Evolutionary conservation across 2,329 filamentous ascomycete species (phyloP).

Genomic region (Thelonectria discophora): DNA sequence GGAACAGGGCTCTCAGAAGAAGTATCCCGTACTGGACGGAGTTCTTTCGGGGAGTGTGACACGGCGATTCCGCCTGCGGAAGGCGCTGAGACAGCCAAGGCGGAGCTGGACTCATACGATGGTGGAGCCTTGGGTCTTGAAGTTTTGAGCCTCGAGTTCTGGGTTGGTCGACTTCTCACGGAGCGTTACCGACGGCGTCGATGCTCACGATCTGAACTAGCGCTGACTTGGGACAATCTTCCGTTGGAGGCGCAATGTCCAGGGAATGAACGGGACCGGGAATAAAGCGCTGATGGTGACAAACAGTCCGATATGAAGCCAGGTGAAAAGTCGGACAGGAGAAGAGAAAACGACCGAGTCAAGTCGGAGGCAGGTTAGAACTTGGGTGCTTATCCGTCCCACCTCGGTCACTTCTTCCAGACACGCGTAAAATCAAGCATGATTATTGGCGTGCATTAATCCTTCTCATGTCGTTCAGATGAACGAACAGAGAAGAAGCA

Average conservation of each 20-base stretch:
- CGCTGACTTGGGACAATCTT: not conserved
- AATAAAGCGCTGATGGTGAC: not conserved
- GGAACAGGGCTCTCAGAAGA: slow-evolving; percentile 16
- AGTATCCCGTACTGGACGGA: slow-evolving; percentile 14
- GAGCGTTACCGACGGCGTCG: slow-evolving; percentile 9
- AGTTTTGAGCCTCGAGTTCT: slow-evolving; percentile 5
- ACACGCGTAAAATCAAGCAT: not conserved
- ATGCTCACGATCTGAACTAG: slow-evolving; percentile 20
- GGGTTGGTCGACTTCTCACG: slow-evolving; percentile 4
- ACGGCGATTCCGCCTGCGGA: slow-evolving; percentile 26
- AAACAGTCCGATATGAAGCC: not conserved
- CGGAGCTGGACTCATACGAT: slow-evolving; percentile 33
- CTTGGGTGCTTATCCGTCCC: not conserved
- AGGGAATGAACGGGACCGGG: slow-evolving; percentile 5
- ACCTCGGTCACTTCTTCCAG: not conserved
- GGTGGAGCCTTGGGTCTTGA: slow-evolving; percentile 15
- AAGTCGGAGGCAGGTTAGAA: not conserved
- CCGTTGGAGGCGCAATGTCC: slow-evolving; percentile 8
- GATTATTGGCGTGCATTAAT: not conserved
- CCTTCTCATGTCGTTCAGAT: not conserved
- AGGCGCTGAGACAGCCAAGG: slow-evolving; percentile 26
- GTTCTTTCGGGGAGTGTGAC: slow-evolving; percentile 27
- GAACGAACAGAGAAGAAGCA: slow-evolving; percentile 2
- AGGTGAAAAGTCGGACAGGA: not conserved
- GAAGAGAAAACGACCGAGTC: not conserved